A percentile compares a stretch with the other conserved stretches of the same genome.
Evolutionary conservation across 2,329 filamentous ascomycete genomes (phyloP).

Genomic region (Ophiocordyceps camponoti-leonardi): DNA sequence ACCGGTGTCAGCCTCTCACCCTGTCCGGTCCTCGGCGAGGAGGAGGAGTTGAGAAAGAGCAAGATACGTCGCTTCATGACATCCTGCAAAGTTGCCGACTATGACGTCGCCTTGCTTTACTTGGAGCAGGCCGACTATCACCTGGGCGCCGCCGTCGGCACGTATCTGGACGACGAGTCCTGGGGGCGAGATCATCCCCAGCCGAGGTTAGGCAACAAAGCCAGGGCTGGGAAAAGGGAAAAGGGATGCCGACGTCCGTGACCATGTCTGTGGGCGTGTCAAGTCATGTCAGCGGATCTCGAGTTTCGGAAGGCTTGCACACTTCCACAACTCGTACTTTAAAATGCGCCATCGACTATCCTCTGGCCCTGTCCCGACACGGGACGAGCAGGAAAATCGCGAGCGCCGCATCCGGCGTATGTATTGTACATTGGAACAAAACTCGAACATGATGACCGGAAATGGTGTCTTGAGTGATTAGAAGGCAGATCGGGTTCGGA

Average conservation of each 20-base stretch:
- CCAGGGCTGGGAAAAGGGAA: conserved; percentile 11
- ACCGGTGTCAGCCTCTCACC: conserved; percentile 52
- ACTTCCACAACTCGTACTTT: conserved; percentile 6
- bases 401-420: neutral
- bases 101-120: conserved; percentile 59
- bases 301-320: conserved; percentile 4
- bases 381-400: neutral
- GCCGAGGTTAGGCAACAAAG: conserved; percentile 6
- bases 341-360: neutral
- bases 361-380: neutral
- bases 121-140: conserved; percentile 53
- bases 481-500: conserved; percentile 42
- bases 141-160: conserved; percentile 43
- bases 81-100: conserved; percentile 59
- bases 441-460: neutral
- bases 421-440: neutral
- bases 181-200: conserved; percentile 56
- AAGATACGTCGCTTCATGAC: conserved; percentile 67
- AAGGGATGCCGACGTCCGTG: conserved; percentile 15
- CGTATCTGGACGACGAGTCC: conserved; percentile 52
- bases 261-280: conserved; percentile 8
- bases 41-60: conserved; percentile 52
- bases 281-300: neutral
- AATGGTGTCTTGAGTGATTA: conserved; percentile 13
- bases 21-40: conserved; percentile 54